A percentile compares a stretch with the other conserved stretches of the same genome.
These are phyloP conservation scores for Bondarzewia mesenterica DNA, from an alignment of 1,284 basidiomycete species.

Conservation along the genomic window DNA sequence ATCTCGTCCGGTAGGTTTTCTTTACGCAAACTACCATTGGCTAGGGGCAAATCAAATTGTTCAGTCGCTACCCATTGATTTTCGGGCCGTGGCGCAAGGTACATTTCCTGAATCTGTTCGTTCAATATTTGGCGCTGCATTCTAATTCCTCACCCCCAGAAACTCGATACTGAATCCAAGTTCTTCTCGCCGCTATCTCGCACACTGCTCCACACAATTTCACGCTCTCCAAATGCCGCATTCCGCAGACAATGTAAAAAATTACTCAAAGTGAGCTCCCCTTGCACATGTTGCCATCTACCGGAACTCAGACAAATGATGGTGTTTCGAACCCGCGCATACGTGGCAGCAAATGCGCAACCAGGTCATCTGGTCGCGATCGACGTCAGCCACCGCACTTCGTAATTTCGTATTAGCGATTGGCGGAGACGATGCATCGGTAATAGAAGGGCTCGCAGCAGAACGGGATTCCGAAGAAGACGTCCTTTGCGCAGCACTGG, in stretches of 20 bases:
- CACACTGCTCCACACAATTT: slow-evolving; percentile 43
- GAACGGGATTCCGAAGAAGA: slow-evolving; percentile 23
- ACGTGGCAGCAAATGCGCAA: not conserved
- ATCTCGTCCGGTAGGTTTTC: slow-evolving; percentile 45
- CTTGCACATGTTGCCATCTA: too few relatives aligned
- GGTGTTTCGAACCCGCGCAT: too few relatives aligned
- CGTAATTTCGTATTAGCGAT: not conserved
- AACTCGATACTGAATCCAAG: slow-evolving; percentile 42
- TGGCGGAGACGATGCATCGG: not conserved
- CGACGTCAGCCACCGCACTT: not conserved
- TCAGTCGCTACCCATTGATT: slow-evolving; percentile 64
- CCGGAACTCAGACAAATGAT: too few relatives aligned
- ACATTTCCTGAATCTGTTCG: slow-evolving; percentile 14
- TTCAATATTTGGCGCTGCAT: not conserved
- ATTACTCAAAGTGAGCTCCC: slow-evolving; percentile 40
- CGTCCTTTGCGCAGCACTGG: slow-evolving; percentile 35
- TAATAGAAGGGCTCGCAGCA: not conserved
- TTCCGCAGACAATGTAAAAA: slow-evolving; percentile 37
- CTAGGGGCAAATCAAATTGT: too few relatives aligned
- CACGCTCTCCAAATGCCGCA: slow-evolving; percentile 37
- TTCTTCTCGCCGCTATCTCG: slow-evolving; percentile 42
- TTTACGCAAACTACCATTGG: too few relatives aligned
- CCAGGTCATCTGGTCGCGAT: not conserved
- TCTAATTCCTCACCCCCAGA: slow-evolving; percentile 28
- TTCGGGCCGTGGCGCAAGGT: slow-evolving; percentile 64